These are phyloP conservation scores for Ophiostoma piceae DNA, from an alignment of 2,329 filamentous ascomycete genomes.

Conservation along the genomic window DNA sequence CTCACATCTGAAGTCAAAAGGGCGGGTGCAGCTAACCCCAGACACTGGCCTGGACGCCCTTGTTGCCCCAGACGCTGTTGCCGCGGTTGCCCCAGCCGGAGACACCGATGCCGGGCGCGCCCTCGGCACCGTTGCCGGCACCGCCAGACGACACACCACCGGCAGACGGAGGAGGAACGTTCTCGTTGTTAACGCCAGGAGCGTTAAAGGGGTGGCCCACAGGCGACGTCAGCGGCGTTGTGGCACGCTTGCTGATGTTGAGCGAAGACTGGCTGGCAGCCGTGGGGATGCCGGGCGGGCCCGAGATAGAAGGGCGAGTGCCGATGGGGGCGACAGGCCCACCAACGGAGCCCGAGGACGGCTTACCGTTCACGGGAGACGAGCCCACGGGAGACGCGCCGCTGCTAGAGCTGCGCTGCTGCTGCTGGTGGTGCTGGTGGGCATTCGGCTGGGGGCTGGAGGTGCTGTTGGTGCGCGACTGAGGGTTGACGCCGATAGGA, in stretches of 20 bases:
- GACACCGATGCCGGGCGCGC: constrained; percentile 30
- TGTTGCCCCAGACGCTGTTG: constrained; percentile 73
- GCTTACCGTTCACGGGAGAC: constrained; percentile 61
- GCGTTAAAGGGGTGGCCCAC: constrained; percentile 64
- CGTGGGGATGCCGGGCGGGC: constrained; percentile 38
- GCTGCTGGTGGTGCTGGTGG: constrained; percentile 46
- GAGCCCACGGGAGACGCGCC: constrained; percentile 29
- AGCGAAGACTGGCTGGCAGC: constrained; percentile 13
- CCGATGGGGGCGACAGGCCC: constrained; percentile 84
- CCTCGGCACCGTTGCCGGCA: constrained; percentile 41
- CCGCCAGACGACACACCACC: constrained; percentile 51
- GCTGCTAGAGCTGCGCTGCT: constrained; percentile 12
- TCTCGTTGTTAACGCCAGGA: constrained; percentile 36
- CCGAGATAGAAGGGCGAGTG: constrained; percentile 65
- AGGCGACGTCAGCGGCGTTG: constrained; percentile 87
- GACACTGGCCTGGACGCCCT: constrained; percentile 84
- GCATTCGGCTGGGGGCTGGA: constrained; percentile 67
- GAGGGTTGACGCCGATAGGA: constrained; percentile 45
- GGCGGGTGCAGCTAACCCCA: constrained; percentile 64
- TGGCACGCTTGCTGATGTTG: constrained; percentile 69
- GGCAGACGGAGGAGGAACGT: constrained; percentile 35
- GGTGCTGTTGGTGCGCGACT: constrained; percentile 73
- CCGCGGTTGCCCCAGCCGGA: constrained; percentile 73
- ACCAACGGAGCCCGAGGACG: constrained; percentile 43
- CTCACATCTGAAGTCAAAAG: not conserved